Conservation (phyloP, 345 rosid genomes). For the Murraya paniculata region DNA sequence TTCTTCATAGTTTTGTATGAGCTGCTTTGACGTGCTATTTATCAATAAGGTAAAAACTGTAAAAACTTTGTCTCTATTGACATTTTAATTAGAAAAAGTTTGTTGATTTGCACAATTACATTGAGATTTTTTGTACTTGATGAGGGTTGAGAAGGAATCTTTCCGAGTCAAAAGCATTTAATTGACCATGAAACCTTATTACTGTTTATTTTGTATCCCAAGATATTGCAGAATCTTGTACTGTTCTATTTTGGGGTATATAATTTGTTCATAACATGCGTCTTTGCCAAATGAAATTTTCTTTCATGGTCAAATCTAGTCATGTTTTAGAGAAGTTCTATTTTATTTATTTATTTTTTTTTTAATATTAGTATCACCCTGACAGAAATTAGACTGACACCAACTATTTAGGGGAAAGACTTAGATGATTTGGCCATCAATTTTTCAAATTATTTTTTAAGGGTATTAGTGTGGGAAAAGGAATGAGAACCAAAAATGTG, state of each 20-base stretch:
- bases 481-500: neutral
- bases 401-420: neutral
- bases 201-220: neutral
- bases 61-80: neutral
- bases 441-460: neutral
- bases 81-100: neutral
- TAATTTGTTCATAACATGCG: neutral
- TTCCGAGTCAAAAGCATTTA: neutral
- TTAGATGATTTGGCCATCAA: neutral
- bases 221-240: neutral
- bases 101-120: neutral
- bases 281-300: neutral
- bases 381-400: neutral
- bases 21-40: neutral
- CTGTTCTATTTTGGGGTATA: neutral
- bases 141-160: neutral
- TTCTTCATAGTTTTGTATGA: constrained; percentile 2
- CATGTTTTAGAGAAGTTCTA: neutral
- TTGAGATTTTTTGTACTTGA: neutral
- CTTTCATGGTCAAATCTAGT: neutral
- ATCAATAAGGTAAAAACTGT: neutral
- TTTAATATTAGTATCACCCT: neutral
- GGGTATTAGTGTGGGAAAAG: neutral
- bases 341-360: too few species aligned
- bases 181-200: neutral